Conservation (phyloP, 1,139 yeast species). For the Blastobotrys persicus region DNA sequence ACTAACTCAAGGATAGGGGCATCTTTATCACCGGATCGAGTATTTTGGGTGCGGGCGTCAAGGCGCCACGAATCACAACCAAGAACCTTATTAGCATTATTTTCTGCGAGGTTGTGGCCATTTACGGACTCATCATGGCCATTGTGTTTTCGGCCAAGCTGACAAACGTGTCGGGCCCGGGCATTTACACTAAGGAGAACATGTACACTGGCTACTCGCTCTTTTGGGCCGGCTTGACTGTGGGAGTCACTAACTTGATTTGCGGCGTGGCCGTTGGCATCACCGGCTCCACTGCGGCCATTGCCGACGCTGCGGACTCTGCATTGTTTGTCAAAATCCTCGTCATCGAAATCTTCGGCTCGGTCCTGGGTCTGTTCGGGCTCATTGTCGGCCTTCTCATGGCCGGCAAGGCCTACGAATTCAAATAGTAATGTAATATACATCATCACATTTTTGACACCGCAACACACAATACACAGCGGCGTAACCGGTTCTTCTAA, state of each 20-base stretch:
- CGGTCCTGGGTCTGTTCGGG: constrained; percentile 84
- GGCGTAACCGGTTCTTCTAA: not conserved
- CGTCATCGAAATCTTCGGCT: constrained; percentile 96
- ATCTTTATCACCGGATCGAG: constrained; percentile 94
- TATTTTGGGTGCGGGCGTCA: constrained; percentile 96
- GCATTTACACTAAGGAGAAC: constrained; percentile 74
- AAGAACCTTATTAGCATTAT: constrained; percentile 94
- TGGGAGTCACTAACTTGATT: constrained; percentile 86
- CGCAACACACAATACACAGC: no score
- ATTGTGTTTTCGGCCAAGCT: constrained; percentile 93
- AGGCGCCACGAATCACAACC: constrained; percentile 95
- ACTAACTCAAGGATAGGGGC: constrained; percentile 55
- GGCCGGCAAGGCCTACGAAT: constrained; percentile 94
- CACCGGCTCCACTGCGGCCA: constrained; percentile 97
- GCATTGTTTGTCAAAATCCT: constrained; percentile 91
- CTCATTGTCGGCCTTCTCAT: constrained; percentile 93
- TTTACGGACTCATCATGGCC: constrained; percentile 96
- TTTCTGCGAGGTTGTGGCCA: constrained; percentile 99
- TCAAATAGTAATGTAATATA: constrained; percentile 34
- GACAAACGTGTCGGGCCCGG: constrained; percentile 62
- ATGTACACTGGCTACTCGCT: constrained; percentile 87
- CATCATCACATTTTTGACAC: no score
- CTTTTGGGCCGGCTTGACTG: constrained; percentile 98
- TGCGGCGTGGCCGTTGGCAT: constrained; percentile 98
- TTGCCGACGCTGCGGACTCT: constrained; percentile 96